Evolutionary conservation across 306 rosid species (phyloP).

Genomic region (barrel medic (Medicago truncatula)): MtrunA17r5.0-ANR NC_053047.1:38846501-38847000

Average conservation of each 20-base stretch:
- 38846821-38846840: neutral
- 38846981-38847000: too few relatives aligned
- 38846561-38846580: neutral
- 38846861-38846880: neutral
- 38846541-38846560: neutral
- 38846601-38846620: neutral
- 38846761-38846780: neutral
- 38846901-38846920: neutral
- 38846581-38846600: neutral
- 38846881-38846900: constrained; percentile 5
- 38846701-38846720: neutral
- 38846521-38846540: constrained; percentile 1
- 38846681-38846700: neutral
- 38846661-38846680: constrained; percentile 4
- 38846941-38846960: neutral
- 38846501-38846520: constrained; percentile 3
- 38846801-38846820: neutral
- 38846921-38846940: neutral
- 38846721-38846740: neutral
- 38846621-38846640: neutral
- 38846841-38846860: neutral
- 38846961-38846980: neutral
- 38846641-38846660: neutral
- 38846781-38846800: neutral
- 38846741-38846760: neutral